Base-by-base conservation (phyloP, 169 alveolate species). In the Eimeria acervulina region DNA sequence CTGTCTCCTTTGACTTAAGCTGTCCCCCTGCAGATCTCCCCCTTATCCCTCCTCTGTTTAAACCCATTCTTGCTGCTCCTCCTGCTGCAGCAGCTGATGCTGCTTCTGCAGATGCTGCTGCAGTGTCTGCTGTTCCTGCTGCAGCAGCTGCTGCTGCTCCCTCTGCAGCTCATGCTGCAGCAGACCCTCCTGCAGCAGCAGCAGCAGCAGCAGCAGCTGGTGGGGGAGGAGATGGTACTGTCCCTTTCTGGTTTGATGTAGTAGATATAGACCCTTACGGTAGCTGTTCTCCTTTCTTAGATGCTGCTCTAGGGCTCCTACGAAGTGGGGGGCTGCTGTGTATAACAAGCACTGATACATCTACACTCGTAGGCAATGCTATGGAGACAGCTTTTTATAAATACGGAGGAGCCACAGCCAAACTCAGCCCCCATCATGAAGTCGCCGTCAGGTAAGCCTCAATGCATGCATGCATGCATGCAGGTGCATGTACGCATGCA, bases 241-340 rank as follows among this genome's bases (percentile, higher is more conserved):
- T 52, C 47, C 95, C 95, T 8, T 52, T 89, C 38, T 80, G 51
- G 83, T 98, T 96, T 55, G 99, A 98, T 94, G 97, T 99, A 19
- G 97, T 99, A 63, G 99, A 99, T 95, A 92, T 99, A 68, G 99
- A 99, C 88, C 99, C 99, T 23, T 99, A 99, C 95, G 99, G 99
- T 13, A 98, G 99, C 2, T 98, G 98, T 63, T 97, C 98, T 31
- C 99, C 99, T 7, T 99, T 98, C 96, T 88, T 99, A 59, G 99
- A 99, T 87, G 97, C 98, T 52, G 98, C 99, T 15, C 91, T 99
- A 31, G 98, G 96, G 84, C 97, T 99, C 8, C 95, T 98, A 59
- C 87, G 91, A 36, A 74, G 94, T 61, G 98, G 97, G 13, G 97
- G 97, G 17, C 97, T 99, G 68, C 97, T 98, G 70, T 98, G 99